Base-by-base conservation (phyloP, 495 filamentous ascomycete species). In the Pyronema domesticum region DNA sequence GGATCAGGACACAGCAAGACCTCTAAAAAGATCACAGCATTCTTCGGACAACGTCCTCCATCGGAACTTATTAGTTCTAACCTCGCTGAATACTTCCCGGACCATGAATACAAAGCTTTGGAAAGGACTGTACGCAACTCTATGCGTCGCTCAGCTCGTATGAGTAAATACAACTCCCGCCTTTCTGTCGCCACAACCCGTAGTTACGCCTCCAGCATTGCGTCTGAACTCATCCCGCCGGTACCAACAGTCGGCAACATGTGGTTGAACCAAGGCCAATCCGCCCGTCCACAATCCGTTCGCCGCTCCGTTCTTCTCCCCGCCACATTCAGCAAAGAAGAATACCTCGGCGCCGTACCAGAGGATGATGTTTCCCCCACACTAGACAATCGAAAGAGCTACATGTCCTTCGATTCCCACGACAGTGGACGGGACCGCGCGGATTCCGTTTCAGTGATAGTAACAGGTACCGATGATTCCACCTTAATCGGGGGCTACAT, bases 31-130 rank as follows among this genome's bases (percentile, higher is more conserved):
- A 61, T 66, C 15, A 61, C 63, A 3, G 63, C 63, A 53, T 95
- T 95, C 73, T 86, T 93, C 63, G 91, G 93, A 49, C 79, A 87
- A 54, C 73, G 91, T 62, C 91, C 91, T 14, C 93, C 93, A 3
- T 95, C 88, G 67, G 93, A 96, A 70, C 75, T 99, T 71, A 96
- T 99, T 63, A 91, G 89, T 46, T 88, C 88, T 30, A 91, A 99
- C 65, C 74, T 96, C 40, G 84, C 83, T 10, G 89, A 89, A 6
- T 99, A 95, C 71, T 99, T 99, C 76, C 91, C 91, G 1, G 89
- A 94, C 60, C 88, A 95, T 63, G 81, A 86, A 37, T 79, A 83
- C 50, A 86, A 94, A 65, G 85, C 88, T 54, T 93, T 99, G 57
- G 93, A 95, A 62, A 78, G 86, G 61, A 95, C 91, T 0, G 86